Evolutionary conservation across 352 stramenopile species (phyloP).

Genomic region (Albugo laibachii): DNA sequence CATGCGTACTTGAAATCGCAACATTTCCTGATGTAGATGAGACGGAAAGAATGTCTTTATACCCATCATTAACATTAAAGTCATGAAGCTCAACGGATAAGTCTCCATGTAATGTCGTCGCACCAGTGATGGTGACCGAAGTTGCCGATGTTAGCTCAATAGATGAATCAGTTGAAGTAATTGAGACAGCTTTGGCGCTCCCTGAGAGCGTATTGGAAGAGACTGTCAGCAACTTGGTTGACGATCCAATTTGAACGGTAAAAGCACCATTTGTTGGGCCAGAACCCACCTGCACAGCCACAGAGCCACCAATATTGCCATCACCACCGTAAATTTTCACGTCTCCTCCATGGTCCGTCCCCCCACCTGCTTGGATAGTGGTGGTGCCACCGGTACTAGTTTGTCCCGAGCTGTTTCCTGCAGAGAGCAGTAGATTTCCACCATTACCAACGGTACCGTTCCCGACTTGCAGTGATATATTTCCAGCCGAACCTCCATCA

Average conservation of each 20-base stretch:
- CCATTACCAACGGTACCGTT: slow-evolving; percentile 8
- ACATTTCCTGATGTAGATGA: too few species aligned
- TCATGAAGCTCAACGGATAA: slow-evolving; percentile 28
- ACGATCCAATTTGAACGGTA: slow-evolving; percentile 11
- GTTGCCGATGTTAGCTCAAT: slow-evolving; percentile 18
- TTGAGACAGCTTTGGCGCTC: slow-evolving; percentile 15
- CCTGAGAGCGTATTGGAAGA: slow-evolving; percentile 13
- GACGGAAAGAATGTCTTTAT: too few species aligned
- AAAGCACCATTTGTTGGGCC: slow-evolving; percentile 12
- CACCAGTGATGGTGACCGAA: slow-evolving; percentile 19
- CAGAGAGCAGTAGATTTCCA: slow-evolving; percentile 11
- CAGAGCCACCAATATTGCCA: slow-evolving; percentile 16
- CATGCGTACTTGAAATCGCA: too few species aligned
- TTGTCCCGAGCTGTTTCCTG: slow-evolving; percentile 16
- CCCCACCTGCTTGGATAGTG: slow-evolving; percentile 9
- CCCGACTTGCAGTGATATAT: slow-evolving; percentile 18
- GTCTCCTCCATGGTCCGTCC: slow-evolving; percentile 1
- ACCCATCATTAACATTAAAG: slow-evolving; percentile 10
- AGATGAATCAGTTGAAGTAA: slow-evolving; percentile 21
- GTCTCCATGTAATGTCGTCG: slow-evolving; percentile 16
- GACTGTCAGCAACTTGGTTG: slow-evolving; percentile 16
- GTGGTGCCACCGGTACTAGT: slow-evolving; percentile 17
- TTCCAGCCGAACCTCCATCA: slow-evolving; percentile 15
- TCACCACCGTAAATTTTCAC: slow-evolving; percentile 15
- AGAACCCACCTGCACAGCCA: slow-evolving; percentile 16